Evolutionary conservation across 768 basidiomycete genomes (phyloP), one percentile per base, ranked within the genome.

Genomic region (Collybia nuda): DNA sequence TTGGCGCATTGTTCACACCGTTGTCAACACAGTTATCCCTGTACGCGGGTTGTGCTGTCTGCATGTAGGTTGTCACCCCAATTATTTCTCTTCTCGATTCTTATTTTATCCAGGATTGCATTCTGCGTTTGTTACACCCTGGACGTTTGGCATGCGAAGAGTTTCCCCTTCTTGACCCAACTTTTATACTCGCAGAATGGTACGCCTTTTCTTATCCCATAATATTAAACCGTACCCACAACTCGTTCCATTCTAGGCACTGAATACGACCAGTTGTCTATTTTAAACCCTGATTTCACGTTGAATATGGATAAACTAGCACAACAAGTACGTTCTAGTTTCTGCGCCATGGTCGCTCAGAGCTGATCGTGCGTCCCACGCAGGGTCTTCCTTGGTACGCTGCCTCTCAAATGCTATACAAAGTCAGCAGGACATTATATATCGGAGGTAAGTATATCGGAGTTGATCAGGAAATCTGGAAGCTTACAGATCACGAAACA

Each of bases 141-240:
- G 38, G 84, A 87, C 51, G 65, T 74, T 9, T 86, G 83, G 84
- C 62, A 77, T 40, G 77, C 76, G 1, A 76, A 80, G 57, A 76
- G 71, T 56, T 83, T 85, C 68, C 84, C 84, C 1, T 84, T 84
- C 66, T 63, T 81, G 14, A 75, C 77, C 70, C 51, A 53, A 42
- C 37, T 53, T 2, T 41, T 53, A n/a, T 53, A 8, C 11, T 64
- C 21, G 74, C 75, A 54, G 59, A 54, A 54, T 29, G 53, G 53
- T 46, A 6, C 6, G 41, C 29, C 17, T 22, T 46, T n/a, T 17
- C 17, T 12, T 5, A 3, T 22, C 21, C 21, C 9, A 6, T 12
- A 38, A 5, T 14, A 12, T 3, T 4, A 23, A 11, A 14, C 11
- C 11, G 28, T 32, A 11, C 12, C 12, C 12, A 32, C 32, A 11